These are phyloP conservation scores for Chytriomyces sp. DNA, from an alignment of 192 early-diverging fungal genomes.

Conservation along the genomic window DNA sequence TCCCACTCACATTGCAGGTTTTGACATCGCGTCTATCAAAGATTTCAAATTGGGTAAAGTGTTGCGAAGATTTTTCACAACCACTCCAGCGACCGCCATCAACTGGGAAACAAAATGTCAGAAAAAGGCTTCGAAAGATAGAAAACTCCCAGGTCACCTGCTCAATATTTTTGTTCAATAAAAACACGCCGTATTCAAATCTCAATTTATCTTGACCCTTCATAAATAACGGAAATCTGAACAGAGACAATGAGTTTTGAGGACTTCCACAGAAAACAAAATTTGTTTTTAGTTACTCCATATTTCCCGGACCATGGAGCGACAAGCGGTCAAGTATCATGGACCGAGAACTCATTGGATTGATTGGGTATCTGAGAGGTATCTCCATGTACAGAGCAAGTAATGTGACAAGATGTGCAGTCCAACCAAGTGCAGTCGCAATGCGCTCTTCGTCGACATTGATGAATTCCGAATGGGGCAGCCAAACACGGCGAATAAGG, in stretches of 20 bases:
- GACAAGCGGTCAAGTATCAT: conserved; percentile 57
- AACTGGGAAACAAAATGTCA: conserved; percentile 49
- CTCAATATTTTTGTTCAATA: conserved; percentile 86
- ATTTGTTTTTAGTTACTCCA: conserved; percentile 40
- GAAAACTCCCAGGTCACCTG: conserved; percentile 57
- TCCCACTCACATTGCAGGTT: conserved; percentile 17
- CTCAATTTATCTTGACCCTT: conserved; percentile 70
- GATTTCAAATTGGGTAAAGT: conserved; percentile 75
- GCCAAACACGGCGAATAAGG: conserved; percentile 43
- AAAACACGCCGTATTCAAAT: conserved; percentile 84
- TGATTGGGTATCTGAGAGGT: conserved; percentile 75
- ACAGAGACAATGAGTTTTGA: background rate
- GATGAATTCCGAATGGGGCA: conserved; percentile 50
- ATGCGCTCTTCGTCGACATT: conserved; percentile 60
- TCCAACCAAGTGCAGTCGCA: conserved; percentile 73
- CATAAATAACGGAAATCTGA: conserved; percentile 75
- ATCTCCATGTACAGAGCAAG: conserved; percentile 73
- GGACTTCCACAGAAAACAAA: background rate
- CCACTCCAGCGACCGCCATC: conserved; percentile 69
- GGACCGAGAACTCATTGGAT: conserved; percentile 75
- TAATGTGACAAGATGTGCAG: conserved; percentile 70
- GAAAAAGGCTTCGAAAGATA: background rate
- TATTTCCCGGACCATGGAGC: conserved; percentile 31
- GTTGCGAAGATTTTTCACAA: conserved; percentile 69
- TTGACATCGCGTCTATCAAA: conserved; percentile 52